A percentile compares a stretch with the other conserved stretches of the same genome.
These are phyloP conservation scores for Neofusicoccum umdonicola DNA, from an alignment of 2,329 filamentous ascomycete genomes.

Conservation along the genomic window DNA sequence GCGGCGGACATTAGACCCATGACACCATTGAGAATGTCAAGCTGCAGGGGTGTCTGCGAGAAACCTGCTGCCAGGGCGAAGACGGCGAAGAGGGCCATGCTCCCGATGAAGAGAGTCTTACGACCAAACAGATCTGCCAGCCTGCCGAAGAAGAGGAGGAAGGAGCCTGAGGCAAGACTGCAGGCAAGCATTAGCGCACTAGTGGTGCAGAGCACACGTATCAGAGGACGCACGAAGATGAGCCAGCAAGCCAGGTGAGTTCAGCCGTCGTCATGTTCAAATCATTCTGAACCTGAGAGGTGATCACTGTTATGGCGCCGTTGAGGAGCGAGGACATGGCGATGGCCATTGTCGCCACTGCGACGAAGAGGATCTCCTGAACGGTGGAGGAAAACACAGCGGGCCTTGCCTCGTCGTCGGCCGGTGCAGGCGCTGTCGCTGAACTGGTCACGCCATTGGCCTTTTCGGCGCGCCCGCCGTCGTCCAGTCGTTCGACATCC, in stretches of 20 bases:
- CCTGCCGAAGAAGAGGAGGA: conserved; percentile 65
- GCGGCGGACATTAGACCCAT: conserved; percentile 64
- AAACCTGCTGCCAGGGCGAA: conserved; percentile 61
- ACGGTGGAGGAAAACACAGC: conserved; percentile 61
- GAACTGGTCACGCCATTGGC: neutral
- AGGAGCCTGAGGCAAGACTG: conserved; percentile 61
- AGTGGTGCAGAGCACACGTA: neutral
- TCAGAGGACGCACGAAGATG: conserved; percentile 49
- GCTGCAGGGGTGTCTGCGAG: conserved; percentile 55
- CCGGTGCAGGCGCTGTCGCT: neutral
- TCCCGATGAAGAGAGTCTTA: conserved; percentile 58
- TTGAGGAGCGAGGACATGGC: conserved; percentile 60
- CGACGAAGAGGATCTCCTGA: conserved; percentile 64
- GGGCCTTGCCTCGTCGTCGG: conserved; percentile 39
- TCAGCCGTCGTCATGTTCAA: conserved; percentile 63
- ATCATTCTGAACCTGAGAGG: conserved; percentile 58
- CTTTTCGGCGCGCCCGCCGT: neutral
- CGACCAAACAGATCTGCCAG: conserved; percentile 66
- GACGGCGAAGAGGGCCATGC: conserved; percentile 58
- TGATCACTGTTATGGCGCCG: conserved; percentile 61
- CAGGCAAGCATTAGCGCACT: neutral
- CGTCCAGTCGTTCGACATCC: neutral
- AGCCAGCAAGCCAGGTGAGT: conserved; percentile 66
- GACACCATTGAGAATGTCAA: conserved; percentile 63
- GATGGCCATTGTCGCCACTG: conserved; percentile 66